These are phyloP conservation scores for Calendula officinalis DNA, from an alignment of 129 eudicot genomes.

Conservation along the genomic window DNA sequence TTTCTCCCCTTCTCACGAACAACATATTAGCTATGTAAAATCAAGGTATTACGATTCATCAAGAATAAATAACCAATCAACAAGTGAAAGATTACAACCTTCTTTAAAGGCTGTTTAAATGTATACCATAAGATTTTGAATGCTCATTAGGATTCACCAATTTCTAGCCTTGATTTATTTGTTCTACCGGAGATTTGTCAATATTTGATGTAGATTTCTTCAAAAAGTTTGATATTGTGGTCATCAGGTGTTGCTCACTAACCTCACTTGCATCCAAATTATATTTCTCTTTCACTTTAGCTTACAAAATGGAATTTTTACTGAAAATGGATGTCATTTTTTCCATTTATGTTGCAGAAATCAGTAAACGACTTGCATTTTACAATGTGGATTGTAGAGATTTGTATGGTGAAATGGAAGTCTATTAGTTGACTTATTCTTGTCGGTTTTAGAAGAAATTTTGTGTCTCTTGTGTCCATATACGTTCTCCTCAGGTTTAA, in stretches of 20 bases:
- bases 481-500: conserved; percentile 73
- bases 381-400: conserved; percentile 88
- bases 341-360: conserved; percentile 51
- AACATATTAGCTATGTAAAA: no score
- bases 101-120: not conserved
- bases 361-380: conserved; percentile 82
- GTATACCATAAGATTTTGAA: conserved; percentile 2
- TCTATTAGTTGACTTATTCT: conserved; percentile 67
- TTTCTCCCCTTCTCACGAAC: no score
- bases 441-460: no score
- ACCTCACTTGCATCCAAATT: conserved; percentile 75
- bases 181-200: conserved; percentile 69
- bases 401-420: conserved; percentile 95
- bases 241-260: conserved; percentile 74
- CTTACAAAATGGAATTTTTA: not conserved
- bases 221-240: conserved; percentile 80
- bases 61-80: no score
- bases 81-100: no score
- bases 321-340: not conserved
- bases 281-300: conserved; percentile 9
- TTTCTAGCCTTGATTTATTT: not conserved
- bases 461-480: conserved; percentile 39
- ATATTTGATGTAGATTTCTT: conserved; percentile 64
- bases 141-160: not conserved
- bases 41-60: no score